These are phyloP conservation scores for Ceratobasidium theobromae DNA, from an alignment of 1,284 basidiomycete species.

Conservation along the genomic window DNA sequence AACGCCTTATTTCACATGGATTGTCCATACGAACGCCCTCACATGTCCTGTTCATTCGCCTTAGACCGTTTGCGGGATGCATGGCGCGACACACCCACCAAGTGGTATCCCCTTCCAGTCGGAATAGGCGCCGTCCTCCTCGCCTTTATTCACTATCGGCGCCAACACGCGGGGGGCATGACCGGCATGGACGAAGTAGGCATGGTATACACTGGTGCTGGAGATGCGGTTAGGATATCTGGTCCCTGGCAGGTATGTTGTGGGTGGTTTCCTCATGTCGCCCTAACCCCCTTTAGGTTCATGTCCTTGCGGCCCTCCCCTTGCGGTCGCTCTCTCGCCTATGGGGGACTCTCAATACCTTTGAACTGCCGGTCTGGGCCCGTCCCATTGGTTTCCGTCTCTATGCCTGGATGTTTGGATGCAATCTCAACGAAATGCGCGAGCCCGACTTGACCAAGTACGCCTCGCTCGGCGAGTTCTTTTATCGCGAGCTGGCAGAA, in stretches of 20 bases:
- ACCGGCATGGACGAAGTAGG: not conserved
- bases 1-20: not conserved
- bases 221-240: constrained; percentile 63
- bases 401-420: constrained; percentile 87
- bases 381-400: constrained; percentile 84
- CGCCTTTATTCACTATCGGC: constrained; percentile 75
- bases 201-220: constrained; percentile 1
- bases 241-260: constrained; percentile 91
- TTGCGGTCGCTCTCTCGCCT: constrained; percentile 90
- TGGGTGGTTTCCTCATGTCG: constrained; percentile 1
- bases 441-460: constrained; percentile 76
- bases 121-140: constrained; percentile 88
- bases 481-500: constrained; percentile 85
- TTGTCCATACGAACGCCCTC: too few relatives aligned
- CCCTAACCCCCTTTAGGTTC: constrained; percentile 60
- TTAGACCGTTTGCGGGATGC: constrained; percentile 55
- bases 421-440: constrained; percentile 91
- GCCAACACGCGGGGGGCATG: not conserved
- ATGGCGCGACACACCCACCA: constrained; percentile 87
- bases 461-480: constrained; percentile 87
- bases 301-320: constrained; percentile 93
- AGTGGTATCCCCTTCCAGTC: constrained; percentile 94
- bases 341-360: constrained; percentile 94
- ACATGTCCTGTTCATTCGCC: not conserved
- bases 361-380: constrained; percentile 93